Evolutionary conservation across 768 basidiomycete genomes (phyloP).

Genomic region (Suillus spraguei): DNA sequence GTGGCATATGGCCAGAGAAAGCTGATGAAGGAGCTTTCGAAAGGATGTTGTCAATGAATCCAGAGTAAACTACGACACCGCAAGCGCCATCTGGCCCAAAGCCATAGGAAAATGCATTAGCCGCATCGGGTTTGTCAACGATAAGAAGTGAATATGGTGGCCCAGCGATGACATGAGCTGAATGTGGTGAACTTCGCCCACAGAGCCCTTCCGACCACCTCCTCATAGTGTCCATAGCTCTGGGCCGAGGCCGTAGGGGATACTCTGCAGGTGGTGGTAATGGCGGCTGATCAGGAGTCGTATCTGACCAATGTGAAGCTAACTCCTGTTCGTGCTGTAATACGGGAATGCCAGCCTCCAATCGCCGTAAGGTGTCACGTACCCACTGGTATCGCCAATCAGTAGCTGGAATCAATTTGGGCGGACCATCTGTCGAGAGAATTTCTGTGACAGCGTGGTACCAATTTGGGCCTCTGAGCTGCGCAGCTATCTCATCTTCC

Average conservation of each 20-base stretch:
- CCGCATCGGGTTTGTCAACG: slow-evolving; percentile 80
- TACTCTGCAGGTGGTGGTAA: slow-evolving; percentile 81
- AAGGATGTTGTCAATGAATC: slow-evolving; percentile 88
- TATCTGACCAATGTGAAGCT: slow-evolving; percentile 57
- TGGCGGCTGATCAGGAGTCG: slow-evolving; percentile 51
- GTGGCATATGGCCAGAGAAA: slow-evolving; percentile 18
- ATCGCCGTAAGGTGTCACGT: slow-evolving; percentile 67
- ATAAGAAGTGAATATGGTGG: slow-evolving; percentile 90
- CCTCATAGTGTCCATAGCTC: slow-evolving; percentile 73
- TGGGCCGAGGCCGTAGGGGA: slow-evolving; percentile 82
- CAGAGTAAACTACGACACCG: slow-evolving; percentile 93
- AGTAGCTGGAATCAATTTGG: slow-evolving; percentile 61
- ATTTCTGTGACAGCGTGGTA: slow-evolving; percentile 81
- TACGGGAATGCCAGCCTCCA: slow-evolving; percentile 75
- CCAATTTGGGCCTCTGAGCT: slow-evolving; percentile 86
- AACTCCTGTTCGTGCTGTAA: slow-evolving; percentile 61
- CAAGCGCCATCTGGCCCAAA: slow-evolving; percentile 92
- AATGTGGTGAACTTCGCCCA: slow-evolving; percentile 42
- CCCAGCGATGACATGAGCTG: slow-evolving; percentile 65
- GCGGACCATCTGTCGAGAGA: slow-evolving; percentile 63
- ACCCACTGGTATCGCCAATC: slow-evolving; percentile 97
- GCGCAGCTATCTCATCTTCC: slow-evolving; percentile 84
- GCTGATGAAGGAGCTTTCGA: slow-evolving; percentile 36
- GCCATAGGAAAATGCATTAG: slow-evolving; percentile 95
- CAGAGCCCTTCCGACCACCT: slow-evolving; percentile 52